Percentiles rank a stretch among this genome's conserved stretches.
phyloP scores from a whole-genome alignment of 2,329 filamentous ascomycete genomes.

The Aspergillus sp. region DNA sequence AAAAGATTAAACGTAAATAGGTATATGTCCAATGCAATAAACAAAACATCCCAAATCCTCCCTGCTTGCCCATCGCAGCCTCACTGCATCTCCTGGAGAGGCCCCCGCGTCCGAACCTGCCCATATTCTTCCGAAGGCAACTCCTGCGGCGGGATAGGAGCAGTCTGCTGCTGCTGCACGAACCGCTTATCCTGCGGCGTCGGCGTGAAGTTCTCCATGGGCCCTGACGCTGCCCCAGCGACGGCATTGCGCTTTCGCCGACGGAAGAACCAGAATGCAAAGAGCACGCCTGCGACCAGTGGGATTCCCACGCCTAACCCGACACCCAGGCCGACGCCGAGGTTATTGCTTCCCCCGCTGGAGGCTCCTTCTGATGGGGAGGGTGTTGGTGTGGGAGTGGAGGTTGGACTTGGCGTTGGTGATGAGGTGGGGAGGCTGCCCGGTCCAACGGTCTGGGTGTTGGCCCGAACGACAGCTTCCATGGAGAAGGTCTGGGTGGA shows the following conservation, averaged over 20 bases:
- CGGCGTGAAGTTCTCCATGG: not conserved
- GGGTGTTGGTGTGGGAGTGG: too few species aligned
- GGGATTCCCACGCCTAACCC: conserved; percentile 8
- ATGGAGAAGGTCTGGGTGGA: conserved; percentile 1
- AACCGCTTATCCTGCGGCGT: not conserved
- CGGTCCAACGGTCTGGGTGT: not conserved
- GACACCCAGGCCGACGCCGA: conserved; percentile 5
- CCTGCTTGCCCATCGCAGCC: too few species aligned
- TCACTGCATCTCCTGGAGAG: not conserved
- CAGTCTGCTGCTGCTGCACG: not conserved
- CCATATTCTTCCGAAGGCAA: not conserved
- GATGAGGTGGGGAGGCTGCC: not conserved
- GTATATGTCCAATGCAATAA: not conserved
- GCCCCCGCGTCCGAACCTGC: not conserved
- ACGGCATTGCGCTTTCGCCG: not conserved
- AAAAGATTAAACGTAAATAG: not conserved
- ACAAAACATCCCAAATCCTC: not conserved
- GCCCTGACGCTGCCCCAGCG: not conserved
- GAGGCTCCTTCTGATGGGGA: not conserved
- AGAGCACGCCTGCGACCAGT: not conserved
- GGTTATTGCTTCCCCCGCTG: not conserved
- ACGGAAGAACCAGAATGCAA: not conserved
- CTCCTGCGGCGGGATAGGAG: not conserved
- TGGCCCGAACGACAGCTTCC: not conserved
- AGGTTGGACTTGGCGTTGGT: not conserved